Percentiles rank a stretch among this genome's conserved stretches.
These are phyloP conservation scores for Dryadomyces sulphureus DNA, from an alignment of 2,329 filamentous ascomycete species.

Conservation along the genomic window DNA sequence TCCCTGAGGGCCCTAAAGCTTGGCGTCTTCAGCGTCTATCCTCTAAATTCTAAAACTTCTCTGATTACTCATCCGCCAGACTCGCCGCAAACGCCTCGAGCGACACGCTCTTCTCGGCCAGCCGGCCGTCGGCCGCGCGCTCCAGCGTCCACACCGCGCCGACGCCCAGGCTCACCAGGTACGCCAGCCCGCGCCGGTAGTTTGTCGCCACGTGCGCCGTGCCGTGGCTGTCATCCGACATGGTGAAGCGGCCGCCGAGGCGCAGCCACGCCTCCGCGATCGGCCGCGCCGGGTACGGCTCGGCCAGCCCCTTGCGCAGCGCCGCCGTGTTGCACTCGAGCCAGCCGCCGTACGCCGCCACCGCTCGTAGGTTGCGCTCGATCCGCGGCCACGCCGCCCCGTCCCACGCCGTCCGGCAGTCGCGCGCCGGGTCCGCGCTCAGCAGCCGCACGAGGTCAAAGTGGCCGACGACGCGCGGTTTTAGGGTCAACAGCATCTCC, in stretches of 20 bases:
- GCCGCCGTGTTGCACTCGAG: conserved; percentile 83
- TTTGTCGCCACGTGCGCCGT: conserved; percentile 78
- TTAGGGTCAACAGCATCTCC: conserved; percentile 59
- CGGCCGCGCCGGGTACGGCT: conserved; percentile 72
- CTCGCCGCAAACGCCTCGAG: conserved; percentile 8
- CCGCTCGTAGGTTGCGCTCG: conserved; percentile 55
- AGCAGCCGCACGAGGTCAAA: conserved; percentile 83
- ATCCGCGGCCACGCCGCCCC: conserved; percentile 57
- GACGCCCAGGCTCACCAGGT: conserved; percentile 53
- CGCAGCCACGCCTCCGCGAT: conserved; percentile 66
- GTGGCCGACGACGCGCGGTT: conserved; percentile 74
- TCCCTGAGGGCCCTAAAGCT: no score
- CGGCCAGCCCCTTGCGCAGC: conserved; percentile 73
- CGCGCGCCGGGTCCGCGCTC: conserved; percentile 51
- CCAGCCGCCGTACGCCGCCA: conserved; percentile 62
- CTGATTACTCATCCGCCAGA: neutral
- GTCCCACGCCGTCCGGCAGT: conserved; percentile 27
- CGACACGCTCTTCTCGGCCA: conserved; percentile 24
- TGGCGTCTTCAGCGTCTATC: no score
- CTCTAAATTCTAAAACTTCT: no score
- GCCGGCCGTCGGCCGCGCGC: conserved; percentile 17
- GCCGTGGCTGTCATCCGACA: conserved; percentile 92
- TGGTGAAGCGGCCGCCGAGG: conserved; percentile 67
- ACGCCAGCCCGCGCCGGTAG: conserved; percentile 56
- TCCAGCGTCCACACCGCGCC: conserved; percentile 43